Evolutionary conservation across 768 basidiomycete species (phyloP).

Genomic region (Psilocybe sp.): DNA sequence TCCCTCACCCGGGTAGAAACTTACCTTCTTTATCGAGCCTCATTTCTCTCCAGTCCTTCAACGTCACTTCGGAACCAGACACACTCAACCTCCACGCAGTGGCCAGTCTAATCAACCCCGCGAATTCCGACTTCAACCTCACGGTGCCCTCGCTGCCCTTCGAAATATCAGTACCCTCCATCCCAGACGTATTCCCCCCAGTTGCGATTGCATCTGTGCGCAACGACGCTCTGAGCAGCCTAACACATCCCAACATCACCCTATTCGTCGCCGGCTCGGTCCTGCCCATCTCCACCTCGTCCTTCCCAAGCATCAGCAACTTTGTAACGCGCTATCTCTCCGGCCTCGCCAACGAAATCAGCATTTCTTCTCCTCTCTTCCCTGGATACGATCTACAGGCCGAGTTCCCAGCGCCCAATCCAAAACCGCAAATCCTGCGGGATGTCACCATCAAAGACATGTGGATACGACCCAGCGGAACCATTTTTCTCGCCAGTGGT

Average conservation of each 20-base stretch:
- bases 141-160: slow-evolving; percentile 62
- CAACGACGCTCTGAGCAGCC: slow-evolving; percentile 47
- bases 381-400: slow-evolving; percentile 44
- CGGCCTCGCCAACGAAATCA: slow-evolving; percentile 51
- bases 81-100: slow-evolving; percentile 44
- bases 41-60: slow-evolving; percentile 58
- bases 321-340: slow-evolving; percentile 69
- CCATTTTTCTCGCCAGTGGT: slow-evolving; percentile 63
- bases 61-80: slow-evolving; percentile 28
- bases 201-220: slow-evolving; percentile 44
- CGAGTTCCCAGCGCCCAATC: slow-evolving; percentile 63
- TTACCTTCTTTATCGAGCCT: slow-evolving; percentile 51
- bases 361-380: slow-evolving; percentile 51
- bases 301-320: slow-evolving; percentile 47
- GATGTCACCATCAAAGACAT: slow-evolving; percentile 76
- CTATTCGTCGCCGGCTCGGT: slow-evolving; percentile 54
- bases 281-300: slow-evolving; percentile 42
- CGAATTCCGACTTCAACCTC: slow-evolving; percentile 45
- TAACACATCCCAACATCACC: slow-evolving; percentile 69
- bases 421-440: slow-evolving; percentile 62
- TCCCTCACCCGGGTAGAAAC: slow-evolving; percentile 56
- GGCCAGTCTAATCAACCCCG: slow-evolving; percentile 59
- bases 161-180: slow-evolving; percentile 17
- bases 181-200: slow-evolving; percentile 26
- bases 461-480: slow-evolving; percentile 44